Evolutionary conservation across 2,329 filamentous ascomycete species (phyloP), one percentile per base, ranked within the genome.

Genomic region (Aspergillus quadrilineatus): DNA sequence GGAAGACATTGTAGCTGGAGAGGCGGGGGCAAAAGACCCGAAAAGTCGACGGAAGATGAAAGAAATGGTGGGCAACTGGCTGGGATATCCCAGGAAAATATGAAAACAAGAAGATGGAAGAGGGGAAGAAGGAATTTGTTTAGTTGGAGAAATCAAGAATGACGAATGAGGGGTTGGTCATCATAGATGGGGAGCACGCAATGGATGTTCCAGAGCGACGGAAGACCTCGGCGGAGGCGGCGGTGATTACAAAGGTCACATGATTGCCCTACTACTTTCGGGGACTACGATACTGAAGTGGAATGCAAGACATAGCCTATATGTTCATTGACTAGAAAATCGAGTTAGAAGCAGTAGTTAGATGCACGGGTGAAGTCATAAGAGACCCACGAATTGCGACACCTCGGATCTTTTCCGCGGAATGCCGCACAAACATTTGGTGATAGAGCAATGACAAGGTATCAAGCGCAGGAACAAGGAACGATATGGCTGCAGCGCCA

Each of bases 31-130:
- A 72, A 79, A 73, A 53, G 81, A 75, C 67, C 79, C 79, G 76
- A 96, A 94, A 72, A 95, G 81, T 72, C 84, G 82, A 70, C 86
- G 83, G 70, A 89, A 77, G 76, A 93, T 82, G 79, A 85, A 89
- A 68, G 81, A 81, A 79, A 85, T 85, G 77, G 71, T 86, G 61
- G 61, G 61, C 60, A 56, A 53, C 44, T 37, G 26, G 30, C 45
- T 57, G 50, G 49, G 44, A 15, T 39, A 50, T 43, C 49, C 50
- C 37, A 17, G 17, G 17, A 17, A 17, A 17, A 17, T 17, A 17
- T 17, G 17, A 17, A 17, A 17, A 17, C 17, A 17, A 17, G 17
- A 17, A 17, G 17, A 26, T 30, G 26, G 30, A 48, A 22, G 34
- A 41, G 39, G 26, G 36, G 32, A 48, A 26, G 30, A 22, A 37